Conservation (phyloP, 2,329 filamentous ascomycete species). For the Blumeriella jaapii region DNA sequence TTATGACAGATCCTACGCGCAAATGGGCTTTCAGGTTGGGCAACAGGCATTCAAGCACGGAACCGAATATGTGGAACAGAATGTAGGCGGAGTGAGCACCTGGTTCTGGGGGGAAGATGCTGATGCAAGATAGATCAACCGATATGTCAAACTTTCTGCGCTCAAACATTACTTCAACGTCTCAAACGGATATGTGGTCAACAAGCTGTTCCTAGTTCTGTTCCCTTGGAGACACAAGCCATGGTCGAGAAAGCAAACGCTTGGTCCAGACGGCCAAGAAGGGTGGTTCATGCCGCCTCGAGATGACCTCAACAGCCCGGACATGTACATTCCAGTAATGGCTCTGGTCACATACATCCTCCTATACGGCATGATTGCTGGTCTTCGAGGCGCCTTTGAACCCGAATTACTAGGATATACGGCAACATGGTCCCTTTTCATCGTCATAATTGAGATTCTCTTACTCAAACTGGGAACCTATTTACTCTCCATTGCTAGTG, state of each 20-base stretch:
- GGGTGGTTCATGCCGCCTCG: constrained; percentile 80
- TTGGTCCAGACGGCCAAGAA: constrained; percentile 57
- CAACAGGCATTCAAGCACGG: constrained; percentile 85
- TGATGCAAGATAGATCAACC: constrained; percentile 44
- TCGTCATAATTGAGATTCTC: constrained; percentile 81
- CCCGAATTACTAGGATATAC: constrained; percentile 88
- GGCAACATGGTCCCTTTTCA: constrained; percentile 69
- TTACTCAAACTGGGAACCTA: constrained; percentile 88
- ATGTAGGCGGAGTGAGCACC: constrained; percentile 43
- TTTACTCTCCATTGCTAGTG: constrained; percentile 83
- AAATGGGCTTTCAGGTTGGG: constrained; percentile 89
- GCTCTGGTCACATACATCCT: constrained; percentile 96
- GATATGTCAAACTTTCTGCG: constrained; percentile 83
- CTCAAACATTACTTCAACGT: constrained; percentile 99
- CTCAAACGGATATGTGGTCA: constrained; percentile 90
- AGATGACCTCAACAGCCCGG: constrained; percentile 93
- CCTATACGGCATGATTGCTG: constrained; percentile 79
- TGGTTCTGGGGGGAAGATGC: not conserved
- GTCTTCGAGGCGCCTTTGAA: constrained; percentile 81
- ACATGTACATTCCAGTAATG: constrained; percentile 99
- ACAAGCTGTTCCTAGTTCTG: constrained; percentile 84
- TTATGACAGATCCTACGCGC: constrained; percentile 91
- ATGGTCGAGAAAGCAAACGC: constrained; percentile 83
- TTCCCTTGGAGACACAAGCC: constrained; percentile 97
- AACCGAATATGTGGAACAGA: constrained; percentile 90